Evolutionary conservation across 345 rosid species (phyloP).

Genomic region (Eucalyptus microcorys): DNA sequence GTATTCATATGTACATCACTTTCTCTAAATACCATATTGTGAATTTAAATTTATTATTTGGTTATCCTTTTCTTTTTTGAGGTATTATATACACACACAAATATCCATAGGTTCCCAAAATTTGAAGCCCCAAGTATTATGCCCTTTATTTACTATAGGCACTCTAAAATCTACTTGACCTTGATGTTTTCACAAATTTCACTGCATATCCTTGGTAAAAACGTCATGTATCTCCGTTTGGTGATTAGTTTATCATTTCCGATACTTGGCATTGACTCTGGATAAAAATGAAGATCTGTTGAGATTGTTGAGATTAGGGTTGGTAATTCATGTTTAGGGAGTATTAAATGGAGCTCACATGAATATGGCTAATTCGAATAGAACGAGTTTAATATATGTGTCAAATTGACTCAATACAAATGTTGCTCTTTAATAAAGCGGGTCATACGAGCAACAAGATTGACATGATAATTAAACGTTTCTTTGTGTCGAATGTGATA

Average conservation of each 20-base stretch:
- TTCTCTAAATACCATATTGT: background rate
- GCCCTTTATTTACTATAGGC: background rate
- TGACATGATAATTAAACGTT: background rate
- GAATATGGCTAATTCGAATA: background rate
- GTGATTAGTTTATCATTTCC: background rate
- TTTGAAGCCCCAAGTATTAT: background rate
- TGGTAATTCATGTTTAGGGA: background rate
- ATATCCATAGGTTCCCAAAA: background rate
- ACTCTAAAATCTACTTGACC: background rate
- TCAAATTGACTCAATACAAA: background rate
- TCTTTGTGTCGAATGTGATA: accelerated
- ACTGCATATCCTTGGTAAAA: background rate
- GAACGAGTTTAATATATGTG: background rate
- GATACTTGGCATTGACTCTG: background rate
- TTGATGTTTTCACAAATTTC: background rate
- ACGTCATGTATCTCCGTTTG: background rate
- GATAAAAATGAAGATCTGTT: background rate
- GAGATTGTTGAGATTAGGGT: background rate
- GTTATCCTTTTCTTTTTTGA: background rate
- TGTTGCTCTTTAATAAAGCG: accelerated
- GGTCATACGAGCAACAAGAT: accelerated
- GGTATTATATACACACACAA: background rate
- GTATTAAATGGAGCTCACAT: background rate
- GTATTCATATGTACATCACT: background rate
- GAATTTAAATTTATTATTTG: background rate